Conservation (phyloP, 805 yeast species). For the Phaffomyces opuntiae region DNA sequence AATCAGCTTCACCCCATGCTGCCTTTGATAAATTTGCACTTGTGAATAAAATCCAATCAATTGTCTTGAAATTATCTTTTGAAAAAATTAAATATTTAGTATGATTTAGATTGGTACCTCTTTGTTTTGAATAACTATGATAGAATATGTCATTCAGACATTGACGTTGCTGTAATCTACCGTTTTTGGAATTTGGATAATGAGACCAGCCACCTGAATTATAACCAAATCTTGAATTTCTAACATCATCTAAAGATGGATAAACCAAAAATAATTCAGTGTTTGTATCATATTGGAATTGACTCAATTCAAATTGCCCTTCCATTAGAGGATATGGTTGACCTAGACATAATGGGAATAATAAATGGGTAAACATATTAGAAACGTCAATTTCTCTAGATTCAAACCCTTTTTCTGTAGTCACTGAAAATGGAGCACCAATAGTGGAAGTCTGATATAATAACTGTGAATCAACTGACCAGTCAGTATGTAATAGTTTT, state of each 20-base stretch:
- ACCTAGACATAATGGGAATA: constrained; percentile 17
- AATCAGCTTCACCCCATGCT: constrained; percentile 63
- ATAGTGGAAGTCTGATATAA: constrained; percentile 30
- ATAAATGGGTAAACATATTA: constrained; percentile 20
- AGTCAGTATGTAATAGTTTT: constrained; percentile 7
- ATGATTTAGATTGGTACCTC: constrained; percentile 45
- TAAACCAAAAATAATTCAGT: constrained; percentile 33
- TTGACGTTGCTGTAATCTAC: constrained; percentile 29
- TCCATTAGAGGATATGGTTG: constrained; percentile 9
- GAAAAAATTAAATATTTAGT: constrained; percentile 60
- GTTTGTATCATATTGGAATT: constrained; percentile 23
- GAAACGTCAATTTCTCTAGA: constrained; percentile 2
- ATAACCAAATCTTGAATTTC: constrained; percentile 30
- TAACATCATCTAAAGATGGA: constrained; percentile 25
- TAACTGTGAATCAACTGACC: constrained; percentile 14
- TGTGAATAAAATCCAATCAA: constrained; percentile 67
- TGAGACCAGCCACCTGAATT: constrained; percentile 45
- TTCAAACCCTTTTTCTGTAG: not conserved
- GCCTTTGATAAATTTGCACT: constrained; percentile 69
- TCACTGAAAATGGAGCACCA: constrained; percentile 14
- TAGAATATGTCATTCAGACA: constrained; percentile 32
- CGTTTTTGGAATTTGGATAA: constrained; percentile 24
- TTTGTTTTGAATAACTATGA: constrained; percentile 24
- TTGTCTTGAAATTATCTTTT: constrained; percentile 39
- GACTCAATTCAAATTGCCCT: constrained; percentile 5